Evolutionary conservation across 2,329 filamentous ascomycete species (phyloP).

Genomic region (Paracoccidioides lutzii): DNA sequence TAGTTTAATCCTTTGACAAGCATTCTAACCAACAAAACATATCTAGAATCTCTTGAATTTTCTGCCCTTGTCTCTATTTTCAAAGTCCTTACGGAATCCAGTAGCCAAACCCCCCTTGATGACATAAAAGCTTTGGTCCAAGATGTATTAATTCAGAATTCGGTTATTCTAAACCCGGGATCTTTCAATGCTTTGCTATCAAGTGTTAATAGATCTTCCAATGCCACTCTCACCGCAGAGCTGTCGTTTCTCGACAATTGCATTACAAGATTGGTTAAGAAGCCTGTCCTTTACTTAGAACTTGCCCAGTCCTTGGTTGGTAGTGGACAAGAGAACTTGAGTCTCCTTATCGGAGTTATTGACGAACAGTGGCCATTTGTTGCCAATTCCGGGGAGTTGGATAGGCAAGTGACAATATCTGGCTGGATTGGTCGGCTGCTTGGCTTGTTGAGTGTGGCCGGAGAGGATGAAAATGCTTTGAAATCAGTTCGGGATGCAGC

Average conservation of each 20-base stretch:
- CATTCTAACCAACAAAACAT: slow-evolving; percentile 5
- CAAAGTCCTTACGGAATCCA: slow-evolving; percentile 23
- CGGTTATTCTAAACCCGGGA: slow-evolving; percentile 20
- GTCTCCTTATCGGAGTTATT: slow-evolving; percentile 55
- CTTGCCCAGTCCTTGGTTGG: slow-evolving; percentile 28
- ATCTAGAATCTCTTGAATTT: slow-evolving; percentile 26
- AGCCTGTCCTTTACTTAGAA: slow-evolving; percentile 68
- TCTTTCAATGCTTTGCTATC: slow-evolving; percentile 27
- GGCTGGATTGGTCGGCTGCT: slow-evolving; percentile 48
- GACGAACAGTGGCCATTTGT: slow-evolving; percentile 67
- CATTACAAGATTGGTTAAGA: slow-evolving; percentile 57
- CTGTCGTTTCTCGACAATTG: slow-evolving; percentile 78
- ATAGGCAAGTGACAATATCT: slow-evolving; percentile 37
- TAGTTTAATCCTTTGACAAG: neutral
- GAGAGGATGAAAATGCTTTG: slow-evolving; percentile 38
- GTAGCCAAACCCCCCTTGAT: slow-evolving; percentile 20
- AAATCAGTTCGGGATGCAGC: slow-evolving; percentile 35
- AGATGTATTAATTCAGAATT: slow-evolving; percentile 26
- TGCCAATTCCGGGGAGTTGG: slow-evolving; percentile 38
- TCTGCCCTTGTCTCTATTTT: slow-evolving; percentile 31
- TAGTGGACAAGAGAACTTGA: slow-evolving; percentile 29
- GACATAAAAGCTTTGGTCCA: slow-evolving; percentile 24
- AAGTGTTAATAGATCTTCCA: slow-evolving; percentile 25
- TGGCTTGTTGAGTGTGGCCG: slow-evolving; percentile 39
- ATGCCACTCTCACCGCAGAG: slow-evolving; percentile 21